phyloP scores from a whole-genome alignment of 805 yeast species.

The Yamadazyma kitorensis region DNA sequence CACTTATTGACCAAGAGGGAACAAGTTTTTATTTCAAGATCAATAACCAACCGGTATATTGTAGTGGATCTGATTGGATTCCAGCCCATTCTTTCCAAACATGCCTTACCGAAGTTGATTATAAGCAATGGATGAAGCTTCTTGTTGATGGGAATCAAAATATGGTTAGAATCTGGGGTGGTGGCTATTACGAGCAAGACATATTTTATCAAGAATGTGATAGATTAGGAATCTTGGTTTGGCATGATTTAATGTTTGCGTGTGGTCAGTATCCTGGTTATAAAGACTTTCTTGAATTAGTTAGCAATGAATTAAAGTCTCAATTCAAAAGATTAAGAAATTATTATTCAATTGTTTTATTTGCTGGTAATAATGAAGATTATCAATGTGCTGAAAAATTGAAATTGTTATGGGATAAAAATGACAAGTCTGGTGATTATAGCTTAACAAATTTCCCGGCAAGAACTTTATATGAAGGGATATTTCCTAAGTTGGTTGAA shows the following conservation, averaged over 20 bases:
- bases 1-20: constrained; percentile 26
- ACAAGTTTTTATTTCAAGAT: constrained; percentile 40
- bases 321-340: constrained; percentile 42
- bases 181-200: constrained; percentile 44
- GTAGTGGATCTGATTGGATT: constrained; percentile 46
- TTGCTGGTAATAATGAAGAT: constrained; percentile 46
- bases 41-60: constrained; percentile 36
- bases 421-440: constrained; percentile 24
- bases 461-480: constrained; percentile 35
- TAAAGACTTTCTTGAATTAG: constrained; percentile 28
- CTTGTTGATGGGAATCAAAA: constrained; percentile 38
- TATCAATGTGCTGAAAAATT: constrained; percentile 42
- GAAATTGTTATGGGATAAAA: constrained; percentile 22
- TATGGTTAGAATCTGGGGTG: constrained; percentile 49
- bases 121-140: constrained; percentile 30
- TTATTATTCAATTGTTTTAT: constrained; percentile 36
- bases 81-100: constrained; percentile 44
- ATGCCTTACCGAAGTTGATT: constrained; percentile 28
- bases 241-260: constrained; percentile 59
- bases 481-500: constrained; percentile 26
- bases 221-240: constrained; percentile 40
- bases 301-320: constrained; percentile 31
- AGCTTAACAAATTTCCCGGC: constrained; percentile 41
- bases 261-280: constrained; percentile 52
- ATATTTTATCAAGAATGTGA: constrained; percentile 43